Base-by-base conservation (phyloP, 805 yeast genomes). In the Nakazawaea populi region DNA sequence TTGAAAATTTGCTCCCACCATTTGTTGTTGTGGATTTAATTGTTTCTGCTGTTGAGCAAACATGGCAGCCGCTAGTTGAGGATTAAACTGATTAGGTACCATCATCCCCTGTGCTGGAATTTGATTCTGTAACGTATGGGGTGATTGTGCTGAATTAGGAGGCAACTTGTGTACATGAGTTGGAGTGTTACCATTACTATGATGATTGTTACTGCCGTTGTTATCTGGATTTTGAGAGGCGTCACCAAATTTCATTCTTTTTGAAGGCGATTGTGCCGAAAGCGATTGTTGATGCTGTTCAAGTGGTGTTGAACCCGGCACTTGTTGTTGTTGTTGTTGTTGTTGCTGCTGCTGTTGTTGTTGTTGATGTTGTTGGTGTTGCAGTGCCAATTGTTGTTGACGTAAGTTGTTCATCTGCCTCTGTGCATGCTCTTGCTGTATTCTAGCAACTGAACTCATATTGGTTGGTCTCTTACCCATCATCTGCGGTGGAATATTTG, bases 351-450 rank as follows among this genome's bases (percentile, higher is more conserved):
- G 35, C 35, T 9, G 35, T 32, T 32, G 35, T 32, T 32, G 24
- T 18, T 18, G 24, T 18, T 18, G 24, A 18, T 18, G 24, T 36
- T 34, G 46, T 27, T 40, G 51, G 47, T 48, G 51, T 44, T 54
- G 63, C 46, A 56, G 67, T 27, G 55, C 61, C 34, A 55, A 64
- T 50, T 55, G 67, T 56, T 72, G 80, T 54, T 72, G 82, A 46
- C 80, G 70, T 51, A 73, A 61, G 53, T 68, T 74, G 57, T 72
- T 75, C 44, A 52, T 58, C 35, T 48, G 59, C 41, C 56, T 61
- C 28, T 39, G 53, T 4, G 54, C 57, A 14, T 47, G 56, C n/a
- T 49, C 59, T 35, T 53, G 60, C 28, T 56, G 60, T 18, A 44
- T 50, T 28, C 49, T 42, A 11, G 50, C 50, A 32, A 44, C 48